Base-by-base conservation (phyloP, 345 rosid genomes). In the Eutrema yunnanense region DNA sequence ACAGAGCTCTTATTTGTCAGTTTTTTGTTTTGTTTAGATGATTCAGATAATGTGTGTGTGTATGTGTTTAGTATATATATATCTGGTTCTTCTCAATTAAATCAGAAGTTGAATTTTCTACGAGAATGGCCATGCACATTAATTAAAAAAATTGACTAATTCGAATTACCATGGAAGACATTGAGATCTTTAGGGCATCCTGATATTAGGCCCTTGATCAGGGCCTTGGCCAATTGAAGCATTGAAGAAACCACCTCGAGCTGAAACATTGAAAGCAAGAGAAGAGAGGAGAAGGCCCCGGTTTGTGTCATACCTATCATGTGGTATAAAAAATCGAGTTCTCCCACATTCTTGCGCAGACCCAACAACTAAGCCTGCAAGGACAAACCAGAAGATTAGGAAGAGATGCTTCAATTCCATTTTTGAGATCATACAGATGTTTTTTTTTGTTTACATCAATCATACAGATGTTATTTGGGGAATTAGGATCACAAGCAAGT, bases 231-330 rank as follows among this genome's bases (percentile, higher is more conserved):
- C 77, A 9, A 64, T 3, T 6, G 71, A 63, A 55, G 42, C 16
- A 2, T 42, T 64, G 41, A 1, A 64, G 50, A 36, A 48, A 2
- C 60, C 60, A 0, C 47, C 59, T 19, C 1, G 29, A 41, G 67
- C 53, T 46, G 64, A 62, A 6, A 72, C 64, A 33, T 60, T 32
- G 4, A 73, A 68, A 46, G 65, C 4, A 33, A 80, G 79, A 43
- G 71, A 62, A 8, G 83, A 77, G 19, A 77, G 67, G 3, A 77
- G 32, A 63, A 54, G 8, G 13, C 73, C 27, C 2, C 70, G 81
- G 44, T 80, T 80, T 37, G 5, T 13, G 6, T 58, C 70, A 42
- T 68, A 80, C 38, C 40, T 9, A 43, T 34, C 57, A 38, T 64
- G 34, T 10, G 40, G 46, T 56, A 33, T 72, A 65, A 80, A 76